Evolutionary conservation across 2,329 filamentous ascomycete genomes (phyloP), one percentile per base, ranked within the genome.

Genomic region (Pleoardoris graminearum): DNA sequence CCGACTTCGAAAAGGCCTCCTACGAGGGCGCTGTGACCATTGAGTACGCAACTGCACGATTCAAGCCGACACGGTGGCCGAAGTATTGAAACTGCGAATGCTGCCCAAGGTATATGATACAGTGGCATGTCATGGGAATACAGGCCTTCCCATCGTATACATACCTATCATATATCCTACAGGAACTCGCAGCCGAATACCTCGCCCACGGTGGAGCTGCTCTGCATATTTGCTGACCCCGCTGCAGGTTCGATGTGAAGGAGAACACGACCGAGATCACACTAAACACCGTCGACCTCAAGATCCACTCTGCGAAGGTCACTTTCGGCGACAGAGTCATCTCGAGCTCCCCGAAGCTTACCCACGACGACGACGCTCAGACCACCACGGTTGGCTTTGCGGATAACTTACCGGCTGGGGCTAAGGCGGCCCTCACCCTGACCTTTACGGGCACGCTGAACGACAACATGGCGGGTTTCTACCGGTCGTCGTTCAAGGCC

Each of bases 391-490:
- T 97, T 71, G 84, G 85, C 61, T 91, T 97, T 69, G 82, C 86
- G 60, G 82, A 91, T 70, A 81, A 80, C 41, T 79, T 97, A 55
- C 75, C 84, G 19, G 88, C 88, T 57, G 91, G 89, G 21, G 82
- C 83, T 67, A 92, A 91, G 79, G 90, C 89, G 17, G 86, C 87
- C 75, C 76, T 95, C 56, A 86, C 86, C 68, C 84, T 91, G 66
- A 87, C 83, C 62, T 96, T 95, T 75, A 86, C 84, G 8, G 91
- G 91, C 35, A 82, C 80, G 37, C 78, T 96, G 67, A 96, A 96
- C 74, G 90, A 96, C 73, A 93, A 94, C 77, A 96, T 97, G 91
- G 92, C 92, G 43, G 93, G 93, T 42, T 97, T 97, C 82, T 97
- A 97, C 77, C 86, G 93, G 53, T 96, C 91, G 1, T 95, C 91